These are phyloP conservation scores for Cardiospermum halicacabum DNA, from an alignment of 345 rosid species.

Conservation along the genomic window DNA sequence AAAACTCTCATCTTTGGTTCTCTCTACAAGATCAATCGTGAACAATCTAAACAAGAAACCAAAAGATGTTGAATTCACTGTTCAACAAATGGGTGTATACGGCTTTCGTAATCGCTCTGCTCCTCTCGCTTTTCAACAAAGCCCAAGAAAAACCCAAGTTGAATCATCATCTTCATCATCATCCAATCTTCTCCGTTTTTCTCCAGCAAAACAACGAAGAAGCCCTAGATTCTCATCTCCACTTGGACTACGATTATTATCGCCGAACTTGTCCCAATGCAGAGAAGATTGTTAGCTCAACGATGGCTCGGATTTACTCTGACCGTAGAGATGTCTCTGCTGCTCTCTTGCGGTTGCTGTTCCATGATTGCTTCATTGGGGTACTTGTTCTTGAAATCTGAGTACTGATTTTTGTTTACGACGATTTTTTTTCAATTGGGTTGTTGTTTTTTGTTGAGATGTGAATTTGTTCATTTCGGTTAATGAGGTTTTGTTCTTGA, in stretches of 20 bases:
- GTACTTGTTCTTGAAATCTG: conserved; percentile 8
- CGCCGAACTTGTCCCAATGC: conserved; percentile 34
- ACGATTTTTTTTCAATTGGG: background rate
- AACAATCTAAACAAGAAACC: background rate
- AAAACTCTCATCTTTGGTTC: background rate
- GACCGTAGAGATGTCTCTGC: conserved; percentile 22
- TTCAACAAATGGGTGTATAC: background rate
- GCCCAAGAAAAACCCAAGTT: background rate
- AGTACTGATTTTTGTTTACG: background rate
- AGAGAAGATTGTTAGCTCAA: conserved; percentile 28
- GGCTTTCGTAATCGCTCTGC: conserved; percentile 11
- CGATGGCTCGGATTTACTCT: conserved; percentile 22
- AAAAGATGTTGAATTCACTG: background rate
- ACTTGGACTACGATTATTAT: conserved; percentile 37
- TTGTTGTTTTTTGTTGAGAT: background rate
- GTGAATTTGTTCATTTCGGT: too few species aligned
- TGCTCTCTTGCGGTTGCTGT: conserved; percentile 32
- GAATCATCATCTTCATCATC: background rate
- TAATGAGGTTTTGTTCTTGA: background rate
- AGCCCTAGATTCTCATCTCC: background rate
- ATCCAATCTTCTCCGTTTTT: conserved; percentile 11
- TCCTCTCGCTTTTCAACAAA: conserved; percentile 14
- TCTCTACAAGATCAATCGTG: background rate
- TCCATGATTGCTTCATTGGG: conserved; percentile 46
- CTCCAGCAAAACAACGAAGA: background rate